Evolutionary conservation across 352 stramenopile species (phyloP), one percentile per base, ranked within the genome.

Genomic region (Phytophthora kernoviae): DNA sequence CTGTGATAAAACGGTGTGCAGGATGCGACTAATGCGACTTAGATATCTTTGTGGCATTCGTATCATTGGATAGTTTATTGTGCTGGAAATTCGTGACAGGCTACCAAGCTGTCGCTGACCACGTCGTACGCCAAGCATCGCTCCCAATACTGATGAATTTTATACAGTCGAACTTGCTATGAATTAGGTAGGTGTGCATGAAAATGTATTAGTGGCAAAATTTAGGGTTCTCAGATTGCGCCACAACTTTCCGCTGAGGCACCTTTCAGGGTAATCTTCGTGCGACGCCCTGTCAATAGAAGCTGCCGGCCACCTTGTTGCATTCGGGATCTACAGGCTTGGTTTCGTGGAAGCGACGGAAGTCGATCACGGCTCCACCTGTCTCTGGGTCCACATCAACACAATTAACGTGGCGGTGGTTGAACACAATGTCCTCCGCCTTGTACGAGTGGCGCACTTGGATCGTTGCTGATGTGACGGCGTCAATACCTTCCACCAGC

Each of bases 381-480:
- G 89, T 87, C 46, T 79, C 68, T 2, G 79, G 73, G 47, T 89
- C 82, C 57, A 91, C 67, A 27, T 86, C 77, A 18, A 98, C 90
- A 62, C 94, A 98, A 47, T 96, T 96, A 11, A 85, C 88, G 68
- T 98, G 98, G 44, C 84, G 91, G 39, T 96, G 79, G 77, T 98
- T 83, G 65, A 97, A 98, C 40, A 87, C 53, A 41, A 99, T 91
- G 54, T 99, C 94, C 12, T 91, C 79, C 4, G 73, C 59, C 68
- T 90, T 94, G 78, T 98, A 99, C 17, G 93, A 98, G 79, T 99
- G 96, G 17, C 96, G 82, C 42, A 98, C 92, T 65, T 99, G 97
- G 42, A 98, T 93, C 27, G 91, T 96, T 43, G 90, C 79, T n/a
- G 89, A 97, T 18, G 96, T 98, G 27, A 98, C 81, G 22, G 96